Percentiles rank a stretch among this genome's conserved stretches.
phyloP scores from a whole-genome alignment of 352 stramenopile species.

The Pythium phragmitis region DNA sequence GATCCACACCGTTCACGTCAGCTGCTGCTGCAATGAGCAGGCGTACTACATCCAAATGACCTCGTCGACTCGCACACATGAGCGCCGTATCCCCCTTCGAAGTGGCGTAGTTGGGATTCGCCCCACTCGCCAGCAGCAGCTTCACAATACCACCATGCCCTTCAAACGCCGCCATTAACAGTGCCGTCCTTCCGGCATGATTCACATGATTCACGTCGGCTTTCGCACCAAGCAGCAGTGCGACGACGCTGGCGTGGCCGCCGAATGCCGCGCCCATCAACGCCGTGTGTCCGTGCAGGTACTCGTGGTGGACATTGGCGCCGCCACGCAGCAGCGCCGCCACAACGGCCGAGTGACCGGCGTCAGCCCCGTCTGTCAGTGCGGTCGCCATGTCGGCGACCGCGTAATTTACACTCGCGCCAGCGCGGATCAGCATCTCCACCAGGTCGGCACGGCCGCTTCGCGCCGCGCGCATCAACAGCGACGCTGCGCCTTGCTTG shows the following conservation, averaged over 20 bases:
- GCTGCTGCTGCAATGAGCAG: slow-evolving; percentile 1
- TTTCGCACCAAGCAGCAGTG: neutral
- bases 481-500: neutral
- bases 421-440: neutral
- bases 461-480: neutral
- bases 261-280: neutral
- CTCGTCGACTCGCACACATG: neutral
- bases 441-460: neutral
- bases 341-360: too few species aligned
- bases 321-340: too few species aligned
- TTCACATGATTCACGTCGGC: neutral
- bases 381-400: too few species aligned
- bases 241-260: neutral
- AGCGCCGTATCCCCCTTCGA: slow-evolving; percentile 4
- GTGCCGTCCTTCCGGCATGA: neutral
- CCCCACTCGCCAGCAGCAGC: neutral
- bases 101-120: neutral
- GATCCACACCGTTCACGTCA: neutral
- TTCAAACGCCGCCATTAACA: neutral
- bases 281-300: too few species aligned
- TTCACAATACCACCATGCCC: neutral
- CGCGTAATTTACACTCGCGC: too few species aligned
- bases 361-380: too few species aligned
- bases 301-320: too few species aligned
- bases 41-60: neutral